phyloP scores from a whole-genome alignment of 2,329 filamentous ascomycete genomes.

The Mollisia scopiformis region DNA sequence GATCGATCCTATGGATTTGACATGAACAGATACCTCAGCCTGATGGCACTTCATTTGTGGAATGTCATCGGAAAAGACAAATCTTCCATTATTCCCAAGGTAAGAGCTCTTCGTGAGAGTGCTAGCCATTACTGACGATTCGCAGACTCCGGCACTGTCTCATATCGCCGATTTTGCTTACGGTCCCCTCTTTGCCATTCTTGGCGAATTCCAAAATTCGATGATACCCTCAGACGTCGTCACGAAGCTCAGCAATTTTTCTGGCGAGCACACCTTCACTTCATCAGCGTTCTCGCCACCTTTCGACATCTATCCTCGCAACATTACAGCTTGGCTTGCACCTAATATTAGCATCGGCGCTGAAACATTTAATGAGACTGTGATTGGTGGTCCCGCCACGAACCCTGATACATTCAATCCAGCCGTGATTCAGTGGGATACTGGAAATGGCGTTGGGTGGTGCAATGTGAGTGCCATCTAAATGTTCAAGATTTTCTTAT shows the following conservation, averaged over 20 bases:
- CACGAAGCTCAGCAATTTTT: constrained; percentile 48
- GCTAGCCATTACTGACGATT: not conserved
- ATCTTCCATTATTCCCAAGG: constrained; percentile 28
- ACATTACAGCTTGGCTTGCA: constrained; percentile 62
- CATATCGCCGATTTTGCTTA: constrained; percentile 63
- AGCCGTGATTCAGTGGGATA: constrained; percentile 61
- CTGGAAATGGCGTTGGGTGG: constrained; percentile 41
- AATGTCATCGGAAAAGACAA: constrained; percentile 51
- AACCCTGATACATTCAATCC: constrained; percentile 59
- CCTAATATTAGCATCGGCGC: constrained; percentile 61
- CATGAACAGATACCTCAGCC: constrained; percentile 63
- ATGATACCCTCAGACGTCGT: constrained; percentile 46
- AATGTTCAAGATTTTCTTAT: not conserved
- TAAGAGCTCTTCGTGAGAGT: not conserved
- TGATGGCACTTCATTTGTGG: constrained; percentile 63
- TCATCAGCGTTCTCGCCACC: constrained; percentile 60
- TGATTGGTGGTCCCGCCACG: constrained; percentile 56
- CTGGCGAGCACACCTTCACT: constrained; percentile 54
- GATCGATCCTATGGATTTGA: constrained; percentile 66
- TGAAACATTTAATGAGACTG: constrained; percentile 58
- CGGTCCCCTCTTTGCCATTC: constrained; percentile 57
- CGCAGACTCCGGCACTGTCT: constrained; percentile 44
- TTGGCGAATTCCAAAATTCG: constrained; percentile 52
- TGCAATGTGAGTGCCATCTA: constrained; percentile 28
- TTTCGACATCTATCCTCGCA: constrained; percentile 57